Percentiles rank a stretch among this genome's conserved stretches.
Evolutionary conservation across 768 basidiomycete genomes (phyloP).

Genomic region (Agaricus subrufescens): DNA sequence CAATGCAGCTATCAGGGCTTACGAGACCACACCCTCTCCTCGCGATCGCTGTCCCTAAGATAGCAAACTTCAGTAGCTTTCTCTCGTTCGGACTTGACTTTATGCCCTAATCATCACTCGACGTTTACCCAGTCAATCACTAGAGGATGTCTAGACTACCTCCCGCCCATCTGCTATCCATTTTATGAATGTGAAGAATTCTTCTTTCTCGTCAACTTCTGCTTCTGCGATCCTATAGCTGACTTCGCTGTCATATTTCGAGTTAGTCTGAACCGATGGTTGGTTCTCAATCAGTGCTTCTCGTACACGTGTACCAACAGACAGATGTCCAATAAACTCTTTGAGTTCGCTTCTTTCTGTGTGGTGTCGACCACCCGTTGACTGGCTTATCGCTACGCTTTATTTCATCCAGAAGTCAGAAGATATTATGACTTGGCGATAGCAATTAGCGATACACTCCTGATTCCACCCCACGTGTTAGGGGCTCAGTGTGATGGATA

Average conservation of each 20-base stretch:
- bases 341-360: not conserved
- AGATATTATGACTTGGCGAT: no score
- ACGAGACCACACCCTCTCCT: constrained; percentile 48
- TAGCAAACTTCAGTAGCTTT: not conserved
- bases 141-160: not conserved
- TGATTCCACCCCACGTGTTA: no score
- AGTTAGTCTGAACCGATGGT: not conserved
- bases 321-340: not conserved
- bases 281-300: not conserved
- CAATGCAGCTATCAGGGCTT: constrained; percentile 48
- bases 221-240: not conserved
- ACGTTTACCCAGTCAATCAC: not conserved
- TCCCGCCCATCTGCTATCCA: not conserved
- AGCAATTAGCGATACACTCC: no score
- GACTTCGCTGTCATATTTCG: not conserved
- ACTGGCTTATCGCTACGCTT: not conserved
- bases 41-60: constrained; percentile 28
- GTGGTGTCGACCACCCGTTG: not conserved
- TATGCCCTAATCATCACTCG: not conserved
- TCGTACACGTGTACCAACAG: not conserved
- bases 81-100: not conserved
- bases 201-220: not conserved
- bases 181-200: not conserved
- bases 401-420: not conserved
- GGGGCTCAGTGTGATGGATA: no score